These are phyloP conservation scores for Microbotryum saponariae DNA, from an alignment of 1,284 basidiomycete species.

Conservation along the genomic window DNA sequence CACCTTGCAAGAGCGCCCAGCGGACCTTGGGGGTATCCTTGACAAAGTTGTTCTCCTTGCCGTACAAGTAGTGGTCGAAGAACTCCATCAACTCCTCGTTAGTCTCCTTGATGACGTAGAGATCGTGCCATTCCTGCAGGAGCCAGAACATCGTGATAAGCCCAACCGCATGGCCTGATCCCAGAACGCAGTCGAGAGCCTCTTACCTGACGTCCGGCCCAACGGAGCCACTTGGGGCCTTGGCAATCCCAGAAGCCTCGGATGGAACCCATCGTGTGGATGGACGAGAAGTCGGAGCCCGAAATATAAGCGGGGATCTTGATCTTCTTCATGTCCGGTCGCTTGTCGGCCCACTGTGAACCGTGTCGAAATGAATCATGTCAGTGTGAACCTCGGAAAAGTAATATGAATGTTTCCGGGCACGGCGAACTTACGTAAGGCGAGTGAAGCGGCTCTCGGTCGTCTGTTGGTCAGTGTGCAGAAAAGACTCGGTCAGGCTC, in stretches of 20 bases:
- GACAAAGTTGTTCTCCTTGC: slow-evolving; percentile 33
- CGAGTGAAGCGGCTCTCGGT: slow-evolving; percentile 1
- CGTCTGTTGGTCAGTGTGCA: background rate
- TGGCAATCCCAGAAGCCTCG: slow-evolving; percentile 27
- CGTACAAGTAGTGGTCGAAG: slow-evolving; percentile 34
- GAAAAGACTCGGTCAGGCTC: too few relatives aligned
- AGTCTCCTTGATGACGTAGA: slow-evolving; percentile 22
- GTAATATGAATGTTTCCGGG: background rate
- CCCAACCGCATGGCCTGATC: background rate
- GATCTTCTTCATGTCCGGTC: slow-evolving; percentile 33
- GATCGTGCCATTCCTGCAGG: slow-evolving; percentile 19
- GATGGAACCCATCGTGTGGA: slow-evolving; percentile 28
- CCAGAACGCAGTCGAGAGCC: background rate
- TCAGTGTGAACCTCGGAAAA: background rate
- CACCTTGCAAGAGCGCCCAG: slow-evolving; percentile 25
- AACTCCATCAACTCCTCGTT: slow-evolving; percentile 31
- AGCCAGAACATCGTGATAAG: background rate
- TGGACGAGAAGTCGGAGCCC: slow-evolving; percentile 33
- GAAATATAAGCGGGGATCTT: slow-evolving; percentile 32
- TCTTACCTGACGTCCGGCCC: slow-evolving; percentile 27
- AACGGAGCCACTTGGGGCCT: slow-evolving; percentile 30
- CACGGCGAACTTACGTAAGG: slow-evolving; percentile 4
- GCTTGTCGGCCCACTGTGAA: slow-evolving; percentile 31
- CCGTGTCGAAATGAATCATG: too few relatives aligned
- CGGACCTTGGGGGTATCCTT: slow-evolving; percentile 27